These are phyloP conservation scores for Aspergillus sp. DNA, from an alignment of 2,329 filamentous ascomycete genomes.

Conservation along the genomic window DNA sequence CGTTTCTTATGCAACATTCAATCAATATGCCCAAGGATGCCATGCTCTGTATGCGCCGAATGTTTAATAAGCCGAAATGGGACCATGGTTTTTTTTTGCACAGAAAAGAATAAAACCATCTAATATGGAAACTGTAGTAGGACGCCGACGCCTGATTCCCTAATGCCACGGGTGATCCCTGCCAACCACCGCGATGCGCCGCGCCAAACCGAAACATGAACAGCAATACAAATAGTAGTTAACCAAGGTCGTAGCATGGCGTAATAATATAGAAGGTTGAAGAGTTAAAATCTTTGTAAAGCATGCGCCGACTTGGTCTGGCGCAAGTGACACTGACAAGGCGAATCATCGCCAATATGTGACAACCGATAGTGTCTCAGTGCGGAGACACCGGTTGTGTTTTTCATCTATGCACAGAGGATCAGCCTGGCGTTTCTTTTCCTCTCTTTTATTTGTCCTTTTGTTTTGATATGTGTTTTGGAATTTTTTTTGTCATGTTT, in stretches of 20 bases:
- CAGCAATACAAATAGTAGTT: not conserved
- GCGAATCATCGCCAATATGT: not conserved
- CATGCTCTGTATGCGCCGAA: constrained; percentile 18
- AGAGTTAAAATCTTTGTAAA: not conserved
- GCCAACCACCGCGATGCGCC: not conserved
- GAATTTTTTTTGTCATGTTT: too few species aligned
- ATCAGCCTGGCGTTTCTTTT: too few species aligned
- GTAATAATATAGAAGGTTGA: not conserved
- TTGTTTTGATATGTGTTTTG: too few species aligned
- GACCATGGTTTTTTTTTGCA: not conserved
- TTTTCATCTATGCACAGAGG: not conserved
- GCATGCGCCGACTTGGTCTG: not conserved
- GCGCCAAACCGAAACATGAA: not conserved
- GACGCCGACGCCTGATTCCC: not conserved
- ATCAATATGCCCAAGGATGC: constrained; percentile 15
- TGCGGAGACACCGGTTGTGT: not conserved
- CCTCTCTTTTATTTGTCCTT: too few species aligned
- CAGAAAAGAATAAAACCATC: not conserved
- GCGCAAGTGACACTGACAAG: not conserved
- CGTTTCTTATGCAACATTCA: constrained; percentile 13
- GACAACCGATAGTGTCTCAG: not conserved
- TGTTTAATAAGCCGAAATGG: constrained; percentile 12
- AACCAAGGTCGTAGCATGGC: not conserved
- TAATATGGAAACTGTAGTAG: not conserved
- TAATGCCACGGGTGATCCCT: not conserved